phyloP scores from a whole-genome alignment of 768 basidiomycete species.

The Mycena alexandri region DNA sequence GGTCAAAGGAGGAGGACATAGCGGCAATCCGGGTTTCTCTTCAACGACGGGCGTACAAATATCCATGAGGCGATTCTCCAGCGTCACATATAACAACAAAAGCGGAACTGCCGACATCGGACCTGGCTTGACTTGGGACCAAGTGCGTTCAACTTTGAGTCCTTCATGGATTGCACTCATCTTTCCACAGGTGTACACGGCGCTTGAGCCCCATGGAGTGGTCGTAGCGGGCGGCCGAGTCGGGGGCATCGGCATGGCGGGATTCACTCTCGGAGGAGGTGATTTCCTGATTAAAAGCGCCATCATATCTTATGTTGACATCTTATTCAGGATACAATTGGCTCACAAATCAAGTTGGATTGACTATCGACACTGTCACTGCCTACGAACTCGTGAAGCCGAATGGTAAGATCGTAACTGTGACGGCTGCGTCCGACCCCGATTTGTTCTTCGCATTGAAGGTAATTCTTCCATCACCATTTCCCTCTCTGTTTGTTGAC shows the following conservation, averaged over 20 bases:
- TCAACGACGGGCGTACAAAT: slow-evolving; percentile 74
- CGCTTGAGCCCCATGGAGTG: slow-evolving; percentile 61
- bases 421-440: slow-evolving; percentile 50
- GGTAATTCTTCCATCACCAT: slow-evolving; percentile 37
- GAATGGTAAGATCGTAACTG: slow-evolving; percentile 56
- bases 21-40: slow-evolving; percentile 67
- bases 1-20: slow-evolving; percentile 77
- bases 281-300: no score
- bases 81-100: slow-evolving; percentile 55
- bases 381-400: slow-evolving; percentile 71
- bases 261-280: slow-evolving; percentile 71
- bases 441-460: slow-evolving; percentile 59
- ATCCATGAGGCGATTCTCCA: slow-evolving; percentile 61
- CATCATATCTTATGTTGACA: no score
- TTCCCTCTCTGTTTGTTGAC: not conserved
- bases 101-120: slow-evolving; percentile 58
- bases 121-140: slow-evolving; percentile 71
- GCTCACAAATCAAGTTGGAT: slow-evolving; percentile 70
- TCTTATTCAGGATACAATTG: slow-evolving; percentile 63
- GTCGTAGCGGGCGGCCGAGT: slow-evolving; percentile 73
- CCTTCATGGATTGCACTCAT: no score
- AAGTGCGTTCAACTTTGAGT: slow-evolving; percentile 48
- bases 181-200: slow-evolving; percentile 52
- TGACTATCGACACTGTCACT: slow-evolving; percentile 67
- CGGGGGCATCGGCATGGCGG: slow-evolving; percentile 69